A percentile compares a stretch with the other conserved stretches of the same genome.
Evolutionary conservation across 2,329 filamentous ascomycete species (phyloP).

Genomic region (Gaeumannomyces tritici): DNA sequence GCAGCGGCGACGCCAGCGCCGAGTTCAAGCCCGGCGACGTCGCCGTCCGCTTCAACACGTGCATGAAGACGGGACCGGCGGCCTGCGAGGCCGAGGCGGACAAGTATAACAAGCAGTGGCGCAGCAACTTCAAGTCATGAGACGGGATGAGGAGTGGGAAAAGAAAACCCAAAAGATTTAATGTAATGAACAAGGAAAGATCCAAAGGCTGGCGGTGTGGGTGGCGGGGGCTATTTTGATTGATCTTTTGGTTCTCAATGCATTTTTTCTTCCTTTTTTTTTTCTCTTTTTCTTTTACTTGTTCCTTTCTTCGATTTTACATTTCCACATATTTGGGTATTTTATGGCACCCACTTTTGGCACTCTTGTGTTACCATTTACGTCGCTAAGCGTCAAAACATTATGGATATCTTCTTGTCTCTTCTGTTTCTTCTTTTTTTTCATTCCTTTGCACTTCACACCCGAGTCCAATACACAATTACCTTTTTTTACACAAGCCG

Average conservation of each 20-base stretch:
- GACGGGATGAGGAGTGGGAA: conserved; percentile 18
- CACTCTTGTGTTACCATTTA: background rate
- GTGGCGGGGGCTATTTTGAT: background rate
- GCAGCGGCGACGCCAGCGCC: conserved; percentile 43
- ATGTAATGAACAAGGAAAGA: background rate
- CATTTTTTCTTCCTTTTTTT: background rate
- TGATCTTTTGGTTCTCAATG: background rate
- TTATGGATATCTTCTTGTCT: background rate
- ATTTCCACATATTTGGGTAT: background rate
- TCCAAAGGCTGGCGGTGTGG: background rate
- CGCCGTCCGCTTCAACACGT: conserved; percentile 68
- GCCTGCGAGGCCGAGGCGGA: conserved; percentile 66
- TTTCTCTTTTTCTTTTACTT: background rate
- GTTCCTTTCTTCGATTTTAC: background rate
- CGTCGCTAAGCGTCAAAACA: background rate
- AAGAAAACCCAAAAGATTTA: conserved; percentile 14
- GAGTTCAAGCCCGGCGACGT: conserved; percentile 75
- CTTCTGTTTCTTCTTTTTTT: background rate
- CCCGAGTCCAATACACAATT: background rate
- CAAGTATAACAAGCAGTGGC: conserved; percentile 37
- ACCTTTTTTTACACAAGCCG: background rate
- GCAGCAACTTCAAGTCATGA: conserved; percentile 26
- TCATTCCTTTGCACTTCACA: background rate
- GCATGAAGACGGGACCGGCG: conserved; percentile 44
- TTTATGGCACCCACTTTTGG: background rate